phyloP scores from a whole-genome alignment of 1,284 basidiomycete genomes.

The Cryptococcus hybrid region DNA sequence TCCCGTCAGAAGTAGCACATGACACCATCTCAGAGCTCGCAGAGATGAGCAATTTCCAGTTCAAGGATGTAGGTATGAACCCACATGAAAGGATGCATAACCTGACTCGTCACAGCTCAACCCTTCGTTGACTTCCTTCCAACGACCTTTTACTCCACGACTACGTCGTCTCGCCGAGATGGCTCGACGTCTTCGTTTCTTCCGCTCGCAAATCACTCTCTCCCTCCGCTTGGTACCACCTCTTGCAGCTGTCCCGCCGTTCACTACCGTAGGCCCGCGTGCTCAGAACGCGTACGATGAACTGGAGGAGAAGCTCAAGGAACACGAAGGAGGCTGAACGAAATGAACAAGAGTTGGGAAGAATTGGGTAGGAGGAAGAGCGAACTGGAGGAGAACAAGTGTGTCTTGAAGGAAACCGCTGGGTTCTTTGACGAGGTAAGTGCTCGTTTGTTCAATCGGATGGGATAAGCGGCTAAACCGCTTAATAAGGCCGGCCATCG shows the following conservation, averaged over 20 bases:
- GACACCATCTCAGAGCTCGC: slow-evolving; percentile 94
- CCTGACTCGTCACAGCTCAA: slow-evolving; percentile 65
- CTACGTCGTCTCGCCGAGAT: slow-evolving; percentile 95
- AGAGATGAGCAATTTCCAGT: slow-evolving; percentile 93
- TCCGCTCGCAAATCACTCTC: slow-evolving; percentile 73
- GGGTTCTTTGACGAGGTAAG: slow-evolving; percentile 89
- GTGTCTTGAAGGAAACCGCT: slow-evolving; percentile 93
- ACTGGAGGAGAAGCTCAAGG: slow-evolving; percentile 79
- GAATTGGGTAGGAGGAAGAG: slow-evolving; percentile 79
- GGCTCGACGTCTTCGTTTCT: slow-evolving; percentile 90
- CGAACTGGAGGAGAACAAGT: slow-evolving; percentile 87
- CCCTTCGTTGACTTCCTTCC: slow-evolving; percentile 92
- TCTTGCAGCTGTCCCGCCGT: slow-evolving; percentile 73
- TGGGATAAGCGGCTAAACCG: too few relatives aligned
- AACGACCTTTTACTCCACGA: slow-evolving; percentile 95
- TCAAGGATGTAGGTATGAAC: slow-evolving; percentile 77
- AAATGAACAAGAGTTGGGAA: slow-evolving; percentile 96
- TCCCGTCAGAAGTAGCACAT: slow-evolving; percentile 96
- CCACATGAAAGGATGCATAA: neutral
- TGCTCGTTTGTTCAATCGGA: slow-evolving; percentile 2
- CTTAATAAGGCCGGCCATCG: slow-evolving; percentile 70
- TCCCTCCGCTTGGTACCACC: slow-evolving; percentile 71
- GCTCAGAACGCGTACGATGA: slow-evolving; percentile 93
- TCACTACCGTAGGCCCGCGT: slow-evolving; percentile 81
- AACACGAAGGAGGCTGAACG: slow-evolving; percentile 81